Evolutionary conservation across 2,329 filamentous ascomycete species (phyloP).

Genomic region (Nectriaceae sp.): DNA sequence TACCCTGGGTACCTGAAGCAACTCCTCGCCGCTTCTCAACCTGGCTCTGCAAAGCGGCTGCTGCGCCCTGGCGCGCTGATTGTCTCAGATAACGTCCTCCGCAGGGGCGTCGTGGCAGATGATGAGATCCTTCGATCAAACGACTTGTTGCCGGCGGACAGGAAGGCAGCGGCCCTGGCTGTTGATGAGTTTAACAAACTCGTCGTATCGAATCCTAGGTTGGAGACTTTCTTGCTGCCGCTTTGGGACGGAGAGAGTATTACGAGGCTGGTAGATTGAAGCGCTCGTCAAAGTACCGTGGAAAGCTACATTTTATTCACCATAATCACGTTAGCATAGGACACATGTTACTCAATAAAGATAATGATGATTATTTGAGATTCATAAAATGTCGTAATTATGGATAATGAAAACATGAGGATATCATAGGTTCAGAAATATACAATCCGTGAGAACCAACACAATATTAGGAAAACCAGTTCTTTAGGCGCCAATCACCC

Average conservation of each 20-base stretch:
- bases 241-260: slow-evolving; percentile 46
- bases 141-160: slow-evolving; percentile 19
- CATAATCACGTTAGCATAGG: too few relatives aligned
- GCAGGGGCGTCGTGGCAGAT: slow-evolving; percentile 48
- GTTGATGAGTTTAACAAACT: slow-evolving; percentile 39
- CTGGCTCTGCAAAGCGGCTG: slow-evolving; percentile 40
- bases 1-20: slow-evolving; percentile 50
- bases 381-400: background rate
- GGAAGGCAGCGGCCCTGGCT: slow-evolving; percentile 24
- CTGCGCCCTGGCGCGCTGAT: slow-evolving; percentile 52
- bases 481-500: background rate
- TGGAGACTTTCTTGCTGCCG: slow-evolving; percentile 44
- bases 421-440: slow-evolving; percentile 8
- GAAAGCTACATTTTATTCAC: too few relatives aligned
- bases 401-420: slow-evolving; percentile 2
- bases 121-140: slow-evolving; percentile 22
- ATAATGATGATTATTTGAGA: too few relatives aligned
- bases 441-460: too few relatives aligned
- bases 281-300: too few relatives aligned
- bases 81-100: slow-evolving; percentile 56
- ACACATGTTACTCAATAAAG: too few relatives aligned
- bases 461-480: too few relatives aligned
- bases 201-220: slow-evolving; percentile 33
- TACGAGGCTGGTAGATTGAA: slow-evolving; percentile 40
- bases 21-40: slow-evolving; percentile 45